A percentile compares a stretch with the other conserved stretches of the same genome.
These are phyloP conservation scores for Penicillium concentricum DNA, from an alignment of 2,329 filamentous ascomycete species.

Conservation along the genomic window DNA sequence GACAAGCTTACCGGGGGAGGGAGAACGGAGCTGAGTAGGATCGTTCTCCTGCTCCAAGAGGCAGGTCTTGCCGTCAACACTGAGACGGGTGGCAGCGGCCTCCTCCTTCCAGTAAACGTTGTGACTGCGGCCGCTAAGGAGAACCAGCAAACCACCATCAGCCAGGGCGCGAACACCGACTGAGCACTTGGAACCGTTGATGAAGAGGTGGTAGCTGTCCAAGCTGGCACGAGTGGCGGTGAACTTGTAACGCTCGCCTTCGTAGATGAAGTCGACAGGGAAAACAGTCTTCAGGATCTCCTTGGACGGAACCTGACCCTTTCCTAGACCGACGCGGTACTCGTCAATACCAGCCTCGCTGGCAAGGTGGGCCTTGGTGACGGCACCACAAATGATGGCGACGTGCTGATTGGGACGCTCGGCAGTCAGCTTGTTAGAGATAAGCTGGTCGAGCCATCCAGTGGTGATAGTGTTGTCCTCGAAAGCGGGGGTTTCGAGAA, in stretches of 20 bases:
- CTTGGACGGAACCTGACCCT: conserved; percentile 95
- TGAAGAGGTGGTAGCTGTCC: conserved; percentile 96
- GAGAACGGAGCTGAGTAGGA: conserved; percentile 91
- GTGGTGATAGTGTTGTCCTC: conserved; percentile 99
- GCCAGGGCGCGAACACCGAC: conserved; percentile 90
- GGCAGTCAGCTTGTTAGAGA: conserved; percentile 94
- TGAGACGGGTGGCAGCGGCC: conserved; percentile 89
- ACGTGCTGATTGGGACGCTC: conserved; percentile 92
- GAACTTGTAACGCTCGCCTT: conserved; percentile 95
- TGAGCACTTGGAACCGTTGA: conserved; percentile 95
- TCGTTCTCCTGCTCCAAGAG: conserved; percentile 98
- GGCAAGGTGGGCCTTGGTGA: conserved; percentile 92
- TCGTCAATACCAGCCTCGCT: conserved; percentile 85
- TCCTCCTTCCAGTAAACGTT: conserved; percentile 99
- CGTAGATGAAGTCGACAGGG: conserved; percentile 97
- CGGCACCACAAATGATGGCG: conserved; percentile 91
- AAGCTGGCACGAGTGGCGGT: conserved; percentile 88
- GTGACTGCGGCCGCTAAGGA: conserved; percentile 90
- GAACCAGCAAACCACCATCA: conserved; percentile 87
- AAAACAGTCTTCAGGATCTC: conserved; percentile 98
- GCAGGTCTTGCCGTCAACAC: conserved; percentile 97
- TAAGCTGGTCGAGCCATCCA: conserved; percentile 97
- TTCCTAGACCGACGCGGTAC: conserved; percentile 85
- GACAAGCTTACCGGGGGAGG: conserved; percentile 94
- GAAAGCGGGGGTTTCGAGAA: conserved; percentile 96